Evolutionary conservation across 352 stramenopile genomes (phyloP).

Genomic region (Pythium dissotocum): DNA sequence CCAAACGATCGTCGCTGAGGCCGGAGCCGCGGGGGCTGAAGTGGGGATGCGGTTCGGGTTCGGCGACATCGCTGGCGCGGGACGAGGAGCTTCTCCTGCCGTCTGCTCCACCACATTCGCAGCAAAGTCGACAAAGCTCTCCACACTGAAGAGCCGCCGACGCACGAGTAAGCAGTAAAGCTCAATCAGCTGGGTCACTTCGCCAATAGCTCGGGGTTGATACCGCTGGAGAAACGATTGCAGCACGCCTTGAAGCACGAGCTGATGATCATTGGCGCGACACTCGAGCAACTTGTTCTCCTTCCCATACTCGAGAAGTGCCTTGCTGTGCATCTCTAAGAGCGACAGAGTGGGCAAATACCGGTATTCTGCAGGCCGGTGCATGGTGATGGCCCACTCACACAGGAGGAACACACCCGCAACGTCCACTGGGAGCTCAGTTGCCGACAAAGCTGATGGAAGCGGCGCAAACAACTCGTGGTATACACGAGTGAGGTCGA

Average conservation of each 20-base stretch:
- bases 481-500: conserved; percentile 72
- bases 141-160: conserved; percentile 67
- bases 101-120: conserved; percentile 50
- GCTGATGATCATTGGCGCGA: conserved; percentile 48
- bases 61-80: conserved; percentile 23
- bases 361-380: conserved; percentile 78
- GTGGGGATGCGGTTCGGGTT: conserved; percentile 18
- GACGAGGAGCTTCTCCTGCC: conserved; percentile 7
- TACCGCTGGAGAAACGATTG: conserved; percentile 76
- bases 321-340: conserved; percentile 81
- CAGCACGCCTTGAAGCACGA: conserved; percentile 76
- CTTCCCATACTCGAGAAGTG: conserved; percentile 59
- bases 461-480: conserved; percentile 67
- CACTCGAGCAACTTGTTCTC: conserved; percentile 51
- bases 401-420: conserved; percentile 73
- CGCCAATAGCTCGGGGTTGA: conserved; percentile 73
- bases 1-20: too few relatives aligned
- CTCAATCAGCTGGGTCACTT: conserved; percentile 81
- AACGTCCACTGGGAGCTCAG: conserved; percentile 66
- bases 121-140: conserved; percentile 74
- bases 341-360: conserved; percentile 79
- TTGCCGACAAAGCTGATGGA: conserved; percentile 37
- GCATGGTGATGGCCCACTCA: conserved; percentile 82
- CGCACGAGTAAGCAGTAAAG: conserved; percentile 80
- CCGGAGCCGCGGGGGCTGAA: conserved; percentile 1